Conservation (phyloP, 495 filamentous ascomycete genomes). For the Penicillium silybi region DNA sequence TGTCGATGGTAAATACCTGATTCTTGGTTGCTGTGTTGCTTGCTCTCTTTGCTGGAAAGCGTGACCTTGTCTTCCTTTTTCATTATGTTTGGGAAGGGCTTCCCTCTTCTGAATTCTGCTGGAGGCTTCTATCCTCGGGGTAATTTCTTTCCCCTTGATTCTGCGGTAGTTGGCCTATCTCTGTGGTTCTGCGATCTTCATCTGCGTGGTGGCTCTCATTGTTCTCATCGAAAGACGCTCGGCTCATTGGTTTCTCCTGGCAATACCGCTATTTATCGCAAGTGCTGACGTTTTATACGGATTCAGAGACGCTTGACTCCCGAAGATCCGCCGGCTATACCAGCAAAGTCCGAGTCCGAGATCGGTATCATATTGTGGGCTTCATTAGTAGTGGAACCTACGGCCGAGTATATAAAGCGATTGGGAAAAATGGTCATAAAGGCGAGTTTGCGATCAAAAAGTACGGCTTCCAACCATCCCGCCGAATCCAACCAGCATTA, state of each 20-base stretch:
- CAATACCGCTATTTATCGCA: slow-evolving; percentile 1
- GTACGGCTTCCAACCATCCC: slow-evolving; percentile 28
- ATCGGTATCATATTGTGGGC: slow-evolving; percentile 91
- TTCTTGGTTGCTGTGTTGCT: slow-evolving; percentile 17
- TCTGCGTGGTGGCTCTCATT: slow-evolving; percentile 11
- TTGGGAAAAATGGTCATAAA: slow-evolving; percentile 68
- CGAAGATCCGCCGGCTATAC: slow-evolving; percentile 58
- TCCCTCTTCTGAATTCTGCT: slow-evolving; percentile 39
- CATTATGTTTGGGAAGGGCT: slow-evolving; percentile 43
- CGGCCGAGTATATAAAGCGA: slow-evolving; percentile 94
- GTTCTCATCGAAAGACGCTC: slow-evolving; percentile 14
- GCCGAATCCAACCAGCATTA: slow-evolving; percentile 9
- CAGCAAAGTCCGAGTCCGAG: slow-evolving; percentile 82
- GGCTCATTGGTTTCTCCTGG: slow-evolving; percentile 13
- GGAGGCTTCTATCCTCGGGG: slow-evolving; percentile 48
- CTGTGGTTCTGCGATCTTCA: slow-evolving; percentile 13
- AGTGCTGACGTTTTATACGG: background rate
- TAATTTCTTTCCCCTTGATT: slow-evolving; percentile 35
- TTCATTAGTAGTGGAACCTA: slow-evolving; percentile 99
- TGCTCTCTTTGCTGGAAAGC: slow-evolving; percentile 11
- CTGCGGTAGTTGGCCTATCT: slow-evolving; percentile 6
- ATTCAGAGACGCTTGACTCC: slow-evolving; percentile 35
- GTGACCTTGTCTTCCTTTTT: slow-evolving; percentile 19
- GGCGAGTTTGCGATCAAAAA: slow-evolving; percentile 96
- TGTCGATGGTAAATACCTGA: slow-evolving; percentile 66